Evolutionary conservation across 1,284 basidiomycete species (phyloP), one percentile per base, ranked within the genome.

Genomic region (Earliella scabrosa): DNA sequence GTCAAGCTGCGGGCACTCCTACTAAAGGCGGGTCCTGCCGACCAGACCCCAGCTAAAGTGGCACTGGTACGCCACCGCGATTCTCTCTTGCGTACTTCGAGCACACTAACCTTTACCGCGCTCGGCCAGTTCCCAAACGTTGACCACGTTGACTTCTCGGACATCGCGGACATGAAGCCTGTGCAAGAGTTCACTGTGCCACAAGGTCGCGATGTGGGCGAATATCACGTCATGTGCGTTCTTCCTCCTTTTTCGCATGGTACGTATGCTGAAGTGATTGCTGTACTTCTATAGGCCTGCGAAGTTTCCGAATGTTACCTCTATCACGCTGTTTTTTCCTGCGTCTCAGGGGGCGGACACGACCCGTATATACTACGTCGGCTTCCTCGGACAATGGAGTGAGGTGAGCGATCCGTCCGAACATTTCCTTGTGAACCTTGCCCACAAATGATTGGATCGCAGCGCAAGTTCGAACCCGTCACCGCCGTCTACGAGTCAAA

Each of bases 111-210:
- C n/a, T n/a, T n/a, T n/a, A n/a, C n/a, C n/a, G n/a, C n/a, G n/a
- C n/a, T n/a, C n/a, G n/a, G n/a, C n/a, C n/a, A 93, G 92, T 93
- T 82, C 66, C 77, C 83, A 23, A 93, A 92, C 63, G 76, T 83
- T 56, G 81, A 84, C 21, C 79, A 79, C 59, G 69, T 92, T n/a
- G 91, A 93, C 67, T 93, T 93, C 68, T 81, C 83, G 29, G 87
- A 92, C 58, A 77, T 88, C n/a, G 65, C 72, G 5, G 81, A 88
- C 43, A 78, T 74, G 63, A 79, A 73, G 6, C 81, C 88, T 2
- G 76, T 83, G 0, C 92, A 93, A 68, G 86, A 90, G 64, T 83
- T 92, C 52, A 74, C 79, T 13, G 74, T 93, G 10, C 81, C 83
- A 0, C 80, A 86, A 65, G 83, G 85, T 18, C 76, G 85, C 53